These are phyloP conservation scores for Orbilia javanica DNA, from an alignment of 2,329 filamentous ascomycete species.

Conservation along the genomic window DNA sequence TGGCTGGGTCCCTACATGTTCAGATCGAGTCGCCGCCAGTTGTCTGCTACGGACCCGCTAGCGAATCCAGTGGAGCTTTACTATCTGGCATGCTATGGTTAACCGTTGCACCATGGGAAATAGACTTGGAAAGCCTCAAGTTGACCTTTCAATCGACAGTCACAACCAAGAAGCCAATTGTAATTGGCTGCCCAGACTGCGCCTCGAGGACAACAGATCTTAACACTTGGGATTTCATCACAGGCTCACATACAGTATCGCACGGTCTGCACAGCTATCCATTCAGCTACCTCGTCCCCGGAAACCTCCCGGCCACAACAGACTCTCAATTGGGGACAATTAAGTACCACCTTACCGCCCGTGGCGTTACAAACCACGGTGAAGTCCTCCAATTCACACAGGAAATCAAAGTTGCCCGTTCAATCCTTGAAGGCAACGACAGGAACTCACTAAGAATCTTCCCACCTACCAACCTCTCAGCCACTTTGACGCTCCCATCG, in stretches of 20 bases:
- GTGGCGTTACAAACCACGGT: constrained; percentile 73
- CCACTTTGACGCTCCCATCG: constrained; percentile 82
- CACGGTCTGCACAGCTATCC: constrained; percentile 81
- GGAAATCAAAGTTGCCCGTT: constrained; percentile 80
- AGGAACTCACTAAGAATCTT: constrained; percentile 95
- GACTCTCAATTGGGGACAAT: constrained; percentile 79
- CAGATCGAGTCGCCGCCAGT: constrained; percentile 86
- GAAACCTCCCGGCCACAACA: constrained; percentile 85
- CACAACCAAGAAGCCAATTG: constrained; percentile 84
- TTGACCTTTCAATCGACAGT: constrained; percentile 79
- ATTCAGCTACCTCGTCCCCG: constrained; percentile 87
- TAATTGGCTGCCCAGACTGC: constrained; percentile 82
- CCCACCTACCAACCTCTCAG: constrained; percentile 92
- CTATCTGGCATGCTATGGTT: constrained; percentile 86
- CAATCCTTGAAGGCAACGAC: constrained; percentile 81
- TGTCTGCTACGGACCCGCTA: constrained; percentile 81
- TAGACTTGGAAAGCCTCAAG: constrained; percentile 77
- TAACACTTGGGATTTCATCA: constrained; percentile 82
- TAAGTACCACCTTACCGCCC: constrained; percentile 81
- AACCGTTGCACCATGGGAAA: constrained; percentile 75
- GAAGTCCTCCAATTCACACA: constrained; percentile 76
- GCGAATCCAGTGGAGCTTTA: constrained; percentile 83
- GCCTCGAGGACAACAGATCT: constrained; percentile 78
- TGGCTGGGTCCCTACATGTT: constrained; percentile 40
- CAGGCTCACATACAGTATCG: constrained; percentile 66